phyloP scores from a whole-genome alignment of 2,329 filamentous ascomycete species.

The Fusarium robinianum region DNA sequence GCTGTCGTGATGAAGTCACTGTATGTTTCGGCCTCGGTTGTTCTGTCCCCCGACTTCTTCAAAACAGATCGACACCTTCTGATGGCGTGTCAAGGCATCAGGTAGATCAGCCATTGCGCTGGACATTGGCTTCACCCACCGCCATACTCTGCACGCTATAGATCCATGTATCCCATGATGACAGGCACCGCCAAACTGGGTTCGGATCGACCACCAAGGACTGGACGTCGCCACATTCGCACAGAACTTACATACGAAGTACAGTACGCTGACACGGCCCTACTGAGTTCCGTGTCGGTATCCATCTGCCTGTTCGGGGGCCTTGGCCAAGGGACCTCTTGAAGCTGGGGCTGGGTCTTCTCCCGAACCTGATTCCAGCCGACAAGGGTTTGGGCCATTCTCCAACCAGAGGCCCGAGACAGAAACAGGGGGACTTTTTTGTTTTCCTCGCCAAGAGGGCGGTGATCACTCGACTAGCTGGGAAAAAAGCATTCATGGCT shows the following conservation, averaged over 20 bases:
- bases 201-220: constrained; percentile 30
- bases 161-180: constrained; percentile 1
- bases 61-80: constrained; percentile 29
- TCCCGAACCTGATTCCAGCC: too few relatives aligned
- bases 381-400: not conserved
- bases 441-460: constrained; percentile 11
- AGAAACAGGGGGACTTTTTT: constrained; percentile 7
- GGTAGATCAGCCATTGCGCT: constrained; percentile 14
- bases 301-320: constrained; percentile 24
- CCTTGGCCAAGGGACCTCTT: too few relatives aligned
- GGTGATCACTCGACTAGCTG: constrained; percentile 18
- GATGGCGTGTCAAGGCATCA: constrained; percentile 13
- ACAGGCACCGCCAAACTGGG: constrained; percentile 12
- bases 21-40: not conserved
- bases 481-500: constrained; percentile 15
- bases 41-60: constrained; percentile 5
- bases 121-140: constrained; percentile 24
- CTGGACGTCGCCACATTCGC: constrained; percentile 33
- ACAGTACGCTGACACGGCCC: constrained; percentile 3
- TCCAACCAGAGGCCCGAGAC: constrained; percentile 12
- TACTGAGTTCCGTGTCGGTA: constrained; percentile 13
- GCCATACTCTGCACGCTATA: constrained; percentile 13
- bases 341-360: too few relatives aligned
- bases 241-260: constrained; percentile 23
- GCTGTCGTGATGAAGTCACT: constrained; percentile 18